Evolutionary conservation across 2,329 filamentous ascomycete species (phyloP), one percentile per base, ranked within the genome.

Genomic region (Bertia moriformis): DNA sequence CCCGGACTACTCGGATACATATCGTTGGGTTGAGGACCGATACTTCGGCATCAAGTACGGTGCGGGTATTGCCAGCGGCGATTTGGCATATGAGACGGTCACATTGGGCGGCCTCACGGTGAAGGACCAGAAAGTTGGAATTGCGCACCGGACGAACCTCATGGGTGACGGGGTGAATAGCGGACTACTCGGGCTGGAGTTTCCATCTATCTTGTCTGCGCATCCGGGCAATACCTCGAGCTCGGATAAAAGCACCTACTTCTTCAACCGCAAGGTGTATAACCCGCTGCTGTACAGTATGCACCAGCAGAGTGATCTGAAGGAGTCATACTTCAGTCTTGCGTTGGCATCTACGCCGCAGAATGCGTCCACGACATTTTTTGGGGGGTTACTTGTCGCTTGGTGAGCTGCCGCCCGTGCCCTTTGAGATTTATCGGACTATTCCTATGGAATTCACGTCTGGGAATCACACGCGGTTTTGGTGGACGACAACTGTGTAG

Each of bases 131-230:
- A 49, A 41, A 15, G 38, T 50, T 14, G 49, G 47, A 14, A 30
- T 49, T 4, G 48, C 49, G 27, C 42, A 49, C 39, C 36, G 44
- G 4, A 44, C 47, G 5, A 43, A 40, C 14, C 44, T 45, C 36
- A 39, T 39, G 3, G 47, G 42, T 13, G 44, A 49, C 17, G 44
- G 44, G 4, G 38, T 48, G 18, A 40, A 40, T 19, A 49, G 48
- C 38, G 48, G 47, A 22, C 43, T 49, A n/a, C 39, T 49, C 3
- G 46, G 49, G 4, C 40, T 50, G 7, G 49, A 45, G 1, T 49
- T 45, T 19, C 49, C 48, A 4, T 15, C 42, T 3, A 19, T 51
- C 22, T 47, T 46, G 1, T 48, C 45, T 4, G 47, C 46, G 7
- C 46, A 49, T 14, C 40, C 44, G 14, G 14, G 18, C 14, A 36